Conservation (phyloP, 495 filamentous ascomycete genomes). For the Aspergillus bertholletiae region DNA sequence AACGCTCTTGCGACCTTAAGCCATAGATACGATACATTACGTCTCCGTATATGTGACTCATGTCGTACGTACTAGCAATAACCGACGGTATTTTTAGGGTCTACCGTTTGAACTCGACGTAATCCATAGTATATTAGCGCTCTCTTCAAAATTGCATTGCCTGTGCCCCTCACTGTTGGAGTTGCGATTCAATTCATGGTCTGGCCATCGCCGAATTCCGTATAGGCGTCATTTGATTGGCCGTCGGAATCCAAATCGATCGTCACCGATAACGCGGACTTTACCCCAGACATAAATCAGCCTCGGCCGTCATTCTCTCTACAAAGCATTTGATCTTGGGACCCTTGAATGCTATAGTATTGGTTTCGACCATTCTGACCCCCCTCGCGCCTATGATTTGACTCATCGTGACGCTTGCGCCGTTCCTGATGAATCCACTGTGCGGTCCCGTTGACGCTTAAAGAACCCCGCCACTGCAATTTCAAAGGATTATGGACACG, state of each 20-base stretch:
- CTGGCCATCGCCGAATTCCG: neutral
- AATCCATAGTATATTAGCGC: no score
- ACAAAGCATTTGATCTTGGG: neutral
- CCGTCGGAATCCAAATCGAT: neutral
- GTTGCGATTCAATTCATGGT: neutral
- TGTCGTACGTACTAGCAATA: neutral
- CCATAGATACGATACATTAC: neutral
- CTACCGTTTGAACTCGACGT: no score
- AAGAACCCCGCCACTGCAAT: constrained; percentile 21
- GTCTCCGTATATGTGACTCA: neutral
- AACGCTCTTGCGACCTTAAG: no score
- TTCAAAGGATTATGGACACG: constrained; percentile 21
- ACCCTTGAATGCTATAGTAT: neutral
- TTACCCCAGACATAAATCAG: constrained; percentile 5
- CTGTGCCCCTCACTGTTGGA: neutral
- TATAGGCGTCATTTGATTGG: neutral
- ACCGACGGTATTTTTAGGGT: no score
- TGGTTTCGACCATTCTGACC: neutral
- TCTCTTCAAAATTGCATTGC: no score
- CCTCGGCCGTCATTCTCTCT: neutral
- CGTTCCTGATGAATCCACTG: constrained; percentile 6
- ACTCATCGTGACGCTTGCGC: neutral
- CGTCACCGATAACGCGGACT: constrained; percentile 8
- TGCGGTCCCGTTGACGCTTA: constrained; percentile 11
- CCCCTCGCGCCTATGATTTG: neutral